Evolutionary conservation across 2,329 filamentous ascomycete genomes (phyloP).

Genomic region (Leptographium galeiforme): DNA sequence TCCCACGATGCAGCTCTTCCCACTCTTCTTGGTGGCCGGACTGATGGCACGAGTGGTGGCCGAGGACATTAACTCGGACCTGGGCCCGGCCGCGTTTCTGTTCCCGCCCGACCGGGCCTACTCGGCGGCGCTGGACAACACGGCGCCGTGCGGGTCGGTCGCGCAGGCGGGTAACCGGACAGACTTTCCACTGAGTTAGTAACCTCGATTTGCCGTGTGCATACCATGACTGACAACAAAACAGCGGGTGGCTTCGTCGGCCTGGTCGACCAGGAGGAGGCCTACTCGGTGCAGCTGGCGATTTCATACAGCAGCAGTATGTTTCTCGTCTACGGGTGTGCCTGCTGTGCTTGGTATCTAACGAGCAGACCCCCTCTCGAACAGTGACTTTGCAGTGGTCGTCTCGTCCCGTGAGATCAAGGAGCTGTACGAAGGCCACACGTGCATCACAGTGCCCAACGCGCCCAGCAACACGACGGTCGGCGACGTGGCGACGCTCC

Average conservation of each 20-base stretch:
- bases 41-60: background rate
- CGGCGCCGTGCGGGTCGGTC: slow-evolving; percentile 35
- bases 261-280: slow-evolving; percentile 7
- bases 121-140: slow-evolving; percentile 34
- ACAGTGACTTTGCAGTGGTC: slow-evolving; percentile 20
- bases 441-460: slow-evolving; percentile 19
- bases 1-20: background rate
- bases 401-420: slow-evolving; percentile 12
- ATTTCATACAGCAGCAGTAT: slow-evolving; percentile 23
- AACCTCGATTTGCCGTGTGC: background rate
- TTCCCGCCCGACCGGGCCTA: slow-evolving; percentile 40
- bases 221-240: background rate
- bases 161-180: slow-evolving; percentile 31
- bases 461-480: slow-evolving; percentile 15
- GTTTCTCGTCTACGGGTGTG: slow-evolving; percentile 7
- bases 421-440: slow-evolving; percentile 20
- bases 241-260: slow-evolving; percentile 7
- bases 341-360: too few species aligned
- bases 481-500: slow-evolving; percentile 21
- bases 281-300: slow-evolving; percentile 5
- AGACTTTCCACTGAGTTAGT: slow-evolving; percentile 34
- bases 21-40: background rate
- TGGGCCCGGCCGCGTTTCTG: slow-evolving; percentile 40
- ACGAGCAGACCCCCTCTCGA: slow-evolving; percentile 15
- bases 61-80: slow-evolving; percentile 17